These are phyloP conservation scores for Boletus tomentosulus DNA, from an alignment of 768 basidiomycete species.

Conservation along the genomic window DNA sequence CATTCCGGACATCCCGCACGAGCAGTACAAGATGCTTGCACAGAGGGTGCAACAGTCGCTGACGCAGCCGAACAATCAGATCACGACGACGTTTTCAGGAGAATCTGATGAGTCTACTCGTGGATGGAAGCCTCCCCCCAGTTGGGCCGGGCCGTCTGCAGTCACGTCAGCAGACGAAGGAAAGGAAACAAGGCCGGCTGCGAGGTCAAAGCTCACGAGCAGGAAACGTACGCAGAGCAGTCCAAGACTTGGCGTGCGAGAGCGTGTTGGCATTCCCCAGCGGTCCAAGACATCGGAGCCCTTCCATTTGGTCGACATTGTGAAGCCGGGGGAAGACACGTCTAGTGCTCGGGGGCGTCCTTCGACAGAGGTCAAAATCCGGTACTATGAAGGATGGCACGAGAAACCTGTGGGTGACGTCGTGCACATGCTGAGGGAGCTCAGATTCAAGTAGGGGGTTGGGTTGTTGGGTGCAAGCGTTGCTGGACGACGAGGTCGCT, in stretches of 20 bases:
- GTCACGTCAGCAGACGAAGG: not conserved
- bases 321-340: not conserved
- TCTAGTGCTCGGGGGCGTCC: not conserved
- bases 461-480: not conserved
- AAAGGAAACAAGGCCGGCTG: not conserved
- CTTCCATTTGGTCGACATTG: not conserved
- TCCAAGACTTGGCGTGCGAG: not conserved
- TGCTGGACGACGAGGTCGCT: not conserved
- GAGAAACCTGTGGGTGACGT: slow-evolving; percentile 26
- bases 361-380: slow-evolving; percentile 5
- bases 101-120: not conserved
- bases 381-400: slow-evolving; percentile 16
- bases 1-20: not conserved
- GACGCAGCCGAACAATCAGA: not conserved
- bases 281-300: not conserved
- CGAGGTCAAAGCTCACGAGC: not conserved
- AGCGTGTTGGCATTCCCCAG: not conserved
- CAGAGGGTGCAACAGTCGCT: not conserved
- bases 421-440: slow-evolving; percentile 27
- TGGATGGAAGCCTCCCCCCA: slow-evolving; percentile 21
- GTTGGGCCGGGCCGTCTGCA: slow-evolving; percentile 22
- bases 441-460: slow-evolving; percentile 15
- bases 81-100: not conserved
- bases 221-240: slow-evolving; percentile 1
- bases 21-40: not conserved